Evolutionary conservation across 2,329 filamentous ascomycete species (phyloP).

Genomic region (Diaporthe humulicola): DNA sequence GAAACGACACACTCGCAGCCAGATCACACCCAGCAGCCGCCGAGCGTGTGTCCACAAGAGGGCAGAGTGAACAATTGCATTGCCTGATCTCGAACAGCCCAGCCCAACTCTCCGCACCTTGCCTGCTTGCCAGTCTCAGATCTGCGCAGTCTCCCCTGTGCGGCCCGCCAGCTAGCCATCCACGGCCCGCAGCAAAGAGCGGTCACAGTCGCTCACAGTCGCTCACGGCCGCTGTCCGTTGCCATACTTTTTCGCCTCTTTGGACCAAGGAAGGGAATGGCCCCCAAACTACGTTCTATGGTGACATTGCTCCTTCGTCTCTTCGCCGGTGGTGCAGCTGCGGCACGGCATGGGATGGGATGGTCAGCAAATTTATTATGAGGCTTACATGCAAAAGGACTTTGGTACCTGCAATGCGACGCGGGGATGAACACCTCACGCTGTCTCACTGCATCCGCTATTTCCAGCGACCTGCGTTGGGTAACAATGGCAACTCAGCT

Average conservation of each 20-base stretch:
- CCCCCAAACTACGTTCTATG: conserved; percentile 23
- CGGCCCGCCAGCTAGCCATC: neutral
- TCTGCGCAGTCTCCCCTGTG: neutral
- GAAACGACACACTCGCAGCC: conserved; percentile 2
- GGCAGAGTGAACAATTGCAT: conserved; percentile 11
- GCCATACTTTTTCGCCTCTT: neutral
- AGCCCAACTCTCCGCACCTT: conserved; percentile 3
- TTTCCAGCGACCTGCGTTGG: conserved; percentile 30
- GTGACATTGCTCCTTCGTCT: neutral
- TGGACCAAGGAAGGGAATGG: neutral
- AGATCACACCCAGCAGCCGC: conserved; percentile 32
- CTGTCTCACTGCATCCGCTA: conserved; percentile 20
- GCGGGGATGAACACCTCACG: neutral
- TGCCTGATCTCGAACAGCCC: conserved; percentile 27
- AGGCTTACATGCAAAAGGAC: conserved; percentile 12
- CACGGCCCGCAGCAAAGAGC: conserved; percentile 15
- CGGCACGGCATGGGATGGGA: neutral
- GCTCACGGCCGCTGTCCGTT: neutral
- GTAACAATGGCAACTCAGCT: conserved; percentile 36
- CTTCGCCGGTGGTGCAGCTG: neutral
- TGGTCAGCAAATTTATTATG: neutral
- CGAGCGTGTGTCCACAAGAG: conserved; percentile 12
- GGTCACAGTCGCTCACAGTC: neutral
- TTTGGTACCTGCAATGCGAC: neutral
- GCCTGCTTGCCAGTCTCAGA: conserved; percentile 10